A percentile compares a stretch with the other conserved stretches of the same genome.
Evolutionary conservation across 306 rosid species (phyloP).

Genomic region (Mucuna pruriens): DNA sequence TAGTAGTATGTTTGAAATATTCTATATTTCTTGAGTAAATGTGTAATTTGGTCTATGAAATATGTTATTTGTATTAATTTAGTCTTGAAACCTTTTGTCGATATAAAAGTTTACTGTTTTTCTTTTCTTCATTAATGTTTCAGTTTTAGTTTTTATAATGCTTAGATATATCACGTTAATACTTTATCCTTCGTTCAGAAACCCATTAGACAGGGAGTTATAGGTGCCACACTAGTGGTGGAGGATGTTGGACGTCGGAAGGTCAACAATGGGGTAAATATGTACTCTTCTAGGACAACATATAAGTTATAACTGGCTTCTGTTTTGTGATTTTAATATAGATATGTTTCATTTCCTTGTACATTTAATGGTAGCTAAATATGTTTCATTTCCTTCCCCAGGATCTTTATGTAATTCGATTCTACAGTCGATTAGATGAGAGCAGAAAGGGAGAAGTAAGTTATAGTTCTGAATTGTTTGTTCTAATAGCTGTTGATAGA

Average conservation of each 20-base stretch:
- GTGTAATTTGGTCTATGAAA: not conserved
- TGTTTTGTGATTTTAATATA: not conserved
- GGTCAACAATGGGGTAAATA: constrained; percentile 65
- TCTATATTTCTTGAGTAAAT: not conserved
- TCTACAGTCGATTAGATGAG: constrained; percentile 84
- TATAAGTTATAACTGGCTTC: not conserved
- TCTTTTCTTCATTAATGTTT: not conserved
- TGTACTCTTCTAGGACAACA: not conserved
- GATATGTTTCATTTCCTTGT: not conserved
- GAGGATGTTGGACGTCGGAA: constrained; percentile 74
- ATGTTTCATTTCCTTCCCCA: constrained; percentile 34
- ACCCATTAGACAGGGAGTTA: constrained; percentile 86
- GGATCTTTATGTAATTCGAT: constrained; percentile 78
- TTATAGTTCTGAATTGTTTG: constrained; percentile 15
- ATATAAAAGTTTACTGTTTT: not conserved
- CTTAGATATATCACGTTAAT: not conserved
- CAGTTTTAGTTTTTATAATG: not conserved
- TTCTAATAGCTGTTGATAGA: not conserved
- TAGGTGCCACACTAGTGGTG: constrained; percentile 87
- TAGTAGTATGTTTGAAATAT: constrained; percentile 12
- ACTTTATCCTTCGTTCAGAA: constrained; percentile 50
- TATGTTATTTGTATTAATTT: not conserved
- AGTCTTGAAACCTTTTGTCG: not conserved
- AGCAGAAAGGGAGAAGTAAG: constrained; percentile 91
- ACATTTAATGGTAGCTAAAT: constrained; percentile 36